Evolutionary conservation across 1,284 basidiomycete genomes (phyloP).

Genomic region (Cutaneotrichosporon dermatis): DNA sequence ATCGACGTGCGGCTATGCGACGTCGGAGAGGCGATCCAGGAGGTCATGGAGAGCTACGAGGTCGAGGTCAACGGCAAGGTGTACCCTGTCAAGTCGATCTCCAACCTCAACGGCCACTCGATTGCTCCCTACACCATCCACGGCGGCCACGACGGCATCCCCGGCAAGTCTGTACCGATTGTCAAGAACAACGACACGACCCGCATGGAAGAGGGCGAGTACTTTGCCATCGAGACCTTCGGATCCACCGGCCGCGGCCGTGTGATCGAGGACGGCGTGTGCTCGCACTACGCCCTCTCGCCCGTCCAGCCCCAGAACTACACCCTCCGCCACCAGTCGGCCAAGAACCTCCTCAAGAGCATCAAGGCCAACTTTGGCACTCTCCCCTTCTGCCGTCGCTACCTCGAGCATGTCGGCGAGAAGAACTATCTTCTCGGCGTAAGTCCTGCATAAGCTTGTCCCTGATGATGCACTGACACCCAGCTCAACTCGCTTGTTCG

Average conservation of each 20-base stretch:
- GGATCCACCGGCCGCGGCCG: constrained; percentile 92
- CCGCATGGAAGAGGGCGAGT: constrained; percentile 99
- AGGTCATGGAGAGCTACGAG: constrained; percentile 99
- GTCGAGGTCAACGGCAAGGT: constrained; percentile 84
- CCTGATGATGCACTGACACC: not conserved
- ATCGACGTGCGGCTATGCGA: constrained; percentile 94
- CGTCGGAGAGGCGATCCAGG: constrained; percentile 87
- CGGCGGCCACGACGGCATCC: constrained; percentile 52
- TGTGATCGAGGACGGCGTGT: constrained; percentile 89
- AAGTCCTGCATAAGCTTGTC: constrained; percentile 36
- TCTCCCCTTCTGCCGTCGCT: constrained; percentile 90
- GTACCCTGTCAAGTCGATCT: constrained; percentile 82
- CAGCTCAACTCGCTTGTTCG: constrained; percentile 88
- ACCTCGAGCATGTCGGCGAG: constrained; percentile 90
- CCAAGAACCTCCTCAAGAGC: constrained; percentile 77
- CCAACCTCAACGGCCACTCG: constrained; percentile 85
- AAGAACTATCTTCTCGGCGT: constrained; percentile 90
- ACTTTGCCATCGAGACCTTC: constrained; percentile 99
- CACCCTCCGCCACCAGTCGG: constrained; percentile 62
- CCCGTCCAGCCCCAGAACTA: constrained; percentile 36
- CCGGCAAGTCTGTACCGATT: constrained; percentile 77
- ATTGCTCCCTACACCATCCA: constrained; percentile 86
- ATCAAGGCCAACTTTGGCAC: constrained; percentile 95
- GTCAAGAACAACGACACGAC: constrained; percentile 73
- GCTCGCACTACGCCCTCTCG: constrained; percentile 77